Conservation (phyloP, 129 eudicot species). For the Flaveria robusta region DNA sequence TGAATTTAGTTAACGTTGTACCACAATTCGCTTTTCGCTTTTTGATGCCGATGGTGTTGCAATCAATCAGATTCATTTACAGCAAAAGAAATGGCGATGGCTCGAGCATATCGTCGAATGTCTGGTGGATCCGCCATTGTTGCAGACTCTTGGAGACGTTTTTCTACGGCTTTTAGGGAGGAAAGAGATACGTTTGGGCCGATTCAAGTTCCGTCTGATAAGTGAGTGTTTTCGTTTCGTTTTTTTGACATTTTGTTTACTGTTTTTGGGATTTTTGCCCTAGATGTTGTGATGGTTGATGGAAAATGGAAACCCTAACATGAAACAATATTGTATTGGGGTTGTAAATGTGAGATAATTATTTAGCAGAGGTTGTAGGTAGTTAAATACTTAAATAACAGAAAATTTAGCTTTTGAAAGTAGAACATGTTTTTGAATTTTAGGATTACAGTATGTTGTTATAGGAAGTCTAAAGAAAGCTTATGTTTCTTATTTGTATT, state of each 20-base stretch:
- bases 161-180: slow-evolving; percentile 62
- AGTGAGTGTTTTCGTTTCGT: slow-evolving; percentile 44
- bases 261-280: not conserved
- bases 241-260: not conserved
- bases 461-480: not conserved
- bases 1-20: no score
- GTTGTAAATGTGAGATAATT: no score
- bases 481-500: not conserved
- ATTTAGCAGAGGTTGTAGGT: not conserved
- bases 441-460: not conserved
- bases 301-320: not conserved
- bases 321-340: not conserved
- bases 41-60: slow-evolving; percentile 13
- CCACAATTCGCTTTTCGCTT: not conserved
- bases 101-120: slow-evolving; percentile 55
- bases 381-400: slow-evolving; percentile 3
- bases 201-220: slow-evolving; percentile 82
- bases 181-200: slow-evolving; percentile 96
- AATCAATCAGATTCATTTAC: slow-evolving; percentile 10
- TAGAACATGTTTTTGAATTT: not conserved
- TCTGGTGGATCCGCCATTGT: slow-evolving; percentile 41
- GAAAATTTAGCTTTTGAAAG: not conserved
- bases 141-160: slow-evolving; percentile 46
- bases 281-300: not conserved
- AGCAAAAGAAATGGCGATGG: slow-evolving; percentile 55